phyloP scores from a whole-genome alignment of 257 asterid genomes.

The Solanum infundibuliforme region DNA sequence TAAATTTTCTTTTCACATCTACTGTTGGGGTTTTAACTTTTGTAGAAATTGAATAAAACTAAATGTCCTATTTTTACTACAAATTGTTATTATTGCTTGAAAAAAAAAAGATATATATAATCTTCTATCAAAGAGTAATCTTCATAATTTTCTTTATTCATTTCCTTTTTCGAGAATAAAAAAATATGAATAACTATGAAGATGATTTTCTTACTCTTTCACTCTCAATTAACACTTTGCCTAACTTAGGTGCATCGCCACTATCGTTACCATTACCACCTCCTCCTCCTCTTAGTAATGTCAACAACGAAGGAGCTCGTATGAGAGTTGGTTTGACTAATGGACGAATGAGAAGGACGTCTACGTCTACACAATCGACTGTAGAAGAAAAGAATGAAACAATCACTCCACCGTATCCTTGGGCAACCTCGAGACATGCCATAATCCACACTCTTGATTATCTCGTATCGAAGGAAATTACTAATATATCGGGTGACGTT shows the following conservation, averaged over 20 bases:
- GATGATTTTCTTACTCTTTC: slow-evolving; percentile 7
- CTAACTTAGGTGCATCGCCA: not conserved
- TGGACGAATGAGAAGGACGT: not conserved
- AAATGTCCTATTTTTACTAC: not conserved
- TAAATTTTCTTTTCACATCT: not conserved
- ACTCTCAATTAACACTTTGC: not conserved
- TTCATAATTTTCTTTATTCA: not conserved
- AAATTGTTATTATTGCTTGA: not conserved
- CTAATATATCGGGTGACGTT: not conserved
- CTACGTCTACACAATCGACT: not conserved
- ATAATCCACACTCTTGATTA: not conserved
- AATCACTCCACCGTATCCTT: slow-evolving; percentile 6
- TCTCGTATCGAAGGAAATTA: not conserved
- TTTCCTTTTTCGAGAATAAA: not conserved
- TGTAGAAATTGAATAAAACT: not conserved
- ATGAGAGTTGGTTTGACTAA: not conserved
- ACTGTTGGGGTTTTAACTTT: not conserved
- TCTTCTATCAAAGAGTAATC: not conserved
- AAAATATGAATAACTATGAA: not conserved
- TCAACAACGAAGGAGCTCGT: not conserved
- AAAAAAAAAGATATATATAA: not conserved
- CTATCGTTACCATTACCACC: not conserved
- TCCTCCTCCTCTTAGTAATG: not conserved
- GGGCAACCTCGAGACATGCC: slow-evolving; percentile 8
- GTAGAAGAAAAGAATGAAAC: not conserved